Conservation (phyloP, 208 protist genomes). For the Borovskyia barvae region DNA sequence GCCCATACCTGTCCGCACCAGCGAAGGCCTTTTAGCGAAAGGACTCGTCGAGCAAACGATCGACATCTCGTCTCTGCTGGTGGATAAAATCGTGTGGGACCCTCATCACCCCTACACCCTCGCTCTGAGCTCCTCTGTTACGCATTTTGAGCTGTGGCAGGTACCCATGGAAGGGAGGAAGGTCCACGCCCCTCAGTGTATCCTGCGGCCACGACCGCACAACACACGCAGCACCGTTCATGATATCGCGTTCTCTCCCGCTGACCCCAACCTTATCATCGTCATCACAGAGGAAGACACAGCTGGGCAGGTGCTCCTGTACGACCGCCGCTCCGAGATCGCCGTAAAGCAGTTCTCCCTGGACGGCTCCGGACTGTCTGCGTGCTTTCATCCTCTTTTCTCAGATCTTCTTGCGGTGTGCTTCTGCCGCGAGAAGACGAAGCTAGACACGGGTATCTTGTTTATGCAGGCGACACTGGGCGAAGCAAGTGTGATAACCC, state of each 20-base stretch:
- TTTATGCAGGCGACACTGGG: slow-evolving; percentile 42
- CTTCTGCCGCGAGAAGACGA: slow-evolving; percentile 68
- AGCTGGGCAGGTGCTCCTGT: slow-evolving; percentile 66
- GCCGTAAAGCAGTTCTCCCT: slow-evolving; percentile 42
- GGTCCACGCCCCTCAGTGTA: slow-evolving; percentile 58
- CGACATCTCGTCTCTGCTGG: slow-evolving; percentile 49
- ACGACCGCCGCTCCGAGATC: slow-evolving; percentile 71
- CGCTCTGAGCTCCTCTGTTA: slow-evolving; percentile 59
- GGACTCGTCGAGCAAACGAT: slow-evolving; percentile 79
- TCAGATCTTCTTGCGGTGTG: slow-evolving; percentile 75
- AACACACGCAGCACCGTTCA: slow-evolving; percentile 50
- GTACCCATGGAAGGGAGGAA: slow-evolving; percentile 40
- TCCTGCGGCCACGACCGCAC: slow-evolving; percentile 71
- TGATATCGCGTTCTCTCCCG: slow-evolving; percentile 76
- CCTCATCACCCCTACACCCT: slow-evolving; percentile 84
- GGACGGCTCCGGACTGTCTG: slow-evolving; percentile 54
- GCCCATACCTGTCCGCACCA: slow-evolving; percentile 16
- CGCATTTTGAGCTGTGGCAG: slow-evolving; percentile 83
- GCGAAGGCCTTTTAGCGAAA: slow-evolving; percentile 26
- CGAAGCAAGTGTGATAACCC: not conserved
- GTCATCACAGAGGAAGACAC: slow-evolving; percentile 61
- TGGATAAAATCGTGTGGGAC: slow-evolving; percentile 85
- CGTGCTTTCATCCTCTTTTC: slow-evolving; percentile 76
- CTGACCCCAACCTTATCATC: slow-evolving; percentile 69
- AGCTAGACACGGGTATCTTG: slow-evolving; percentile 59